Percentiles rank a stretch among this genome's conserved stretches.
Conservation (phyloP, 2,329 filamentous ascomycete species). For the Metarhizium robertsii region DNA sequence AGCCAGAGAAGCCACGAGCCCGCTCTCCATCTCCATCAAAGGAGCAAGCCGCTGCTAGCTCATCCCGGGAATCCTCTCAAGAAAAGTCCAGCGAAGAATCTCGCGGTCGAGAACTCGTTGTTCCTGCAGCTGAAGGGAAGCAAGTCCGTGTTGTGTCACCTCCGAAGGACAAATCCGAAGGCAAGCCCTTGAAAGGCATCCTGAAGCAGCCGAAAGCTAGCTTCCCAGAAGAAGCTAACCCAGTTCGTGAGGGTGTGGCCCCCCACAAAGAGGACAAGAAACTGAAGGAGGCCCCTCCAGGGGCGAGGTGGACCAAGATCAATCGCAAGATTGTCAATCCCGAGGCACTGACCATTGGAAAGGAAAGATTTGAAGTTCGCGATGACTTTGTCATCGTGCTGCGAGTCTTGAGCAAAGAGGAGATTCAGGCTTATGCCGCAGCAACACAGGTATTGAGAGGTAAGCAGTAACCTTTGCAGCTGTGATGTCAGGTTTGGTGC, state of each 20-base stretch:
- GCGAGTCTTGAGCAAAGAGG: slow-evolving; percentile 75
- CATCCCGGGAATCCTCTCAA: slow-evolving; percentile 4
- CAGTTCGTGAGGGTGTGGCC: slow-evolving; percentile 80
- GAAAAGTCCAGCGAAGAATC: slow-evolving; percentile 18
- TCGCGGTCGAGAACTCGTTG: slow-evolving; percentile 32
- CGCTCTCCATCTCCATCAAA: slow-evolving; percentile 12
- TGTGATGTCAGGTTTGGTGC: neutral
- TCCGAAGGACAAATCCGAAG: slow-evolving; percentile 52
- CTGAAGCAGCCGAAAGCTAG: slow-evolving; percentile 71
- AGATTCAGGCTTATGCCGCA: slow-evolving; percentile 79
- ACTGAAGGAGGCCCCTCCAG: slow-evolving; percentile 59
- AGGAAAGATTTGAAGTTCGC: slow-evolving; percentile 87
- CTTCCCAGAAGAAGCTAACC: slow-evolving; percentile 80
- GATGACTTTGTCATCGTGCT: slow-evolving; percentile 90
- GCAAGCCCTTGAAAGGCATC: slow-evolving; percentile 71
- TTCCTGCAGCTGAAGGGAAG: slow-evolving; percentile 29
- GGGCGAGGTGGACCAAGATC: slow-evolving; percentile 90
- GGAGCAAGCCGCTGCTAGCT: slow-evolving; percentile 8
- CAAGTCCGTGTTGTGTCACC: slow-evolving; percentile 65
- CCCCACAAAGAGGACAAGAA: slow-evolving; percentile 83
- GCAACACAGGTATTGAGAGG: slow-evolving; percentile 76
- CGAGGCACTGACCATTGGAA: slow-evolving; percentile 73
- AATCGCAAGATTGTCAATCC: slow-evolving; percentile 82
- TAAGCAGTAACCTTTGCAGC: slow-evolving; percentile 28
- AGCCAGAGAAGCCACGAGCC: slow-evolving; percentile 4